Evolutionary conservation across 192 early-diverging fungal genomes (phyloP).

Genomic region (Podila minutissima): DNA sequence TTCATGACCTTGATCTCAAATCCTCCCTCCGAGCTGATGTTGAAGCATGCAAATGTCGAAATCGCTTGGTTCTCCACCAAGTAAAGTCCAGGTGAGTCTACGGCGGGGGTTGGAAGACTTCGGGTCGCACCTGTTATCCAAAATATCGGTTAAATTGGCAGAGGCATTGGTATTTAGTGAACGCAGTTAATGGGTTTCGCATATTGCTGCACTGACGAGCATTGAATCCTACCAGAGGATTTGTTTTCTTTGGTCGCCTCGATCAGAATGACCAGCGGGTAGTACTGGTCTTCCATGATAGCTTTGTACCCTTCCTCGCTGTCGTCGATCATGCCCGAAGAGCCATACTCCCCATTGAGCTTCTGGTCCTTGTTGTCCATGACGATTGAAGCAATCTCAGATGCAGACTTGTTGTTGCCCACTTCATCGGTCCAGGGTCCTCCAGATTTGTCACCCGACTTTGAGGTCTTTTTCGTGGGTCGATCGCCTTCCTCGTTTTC

Average conservation of each 20-base stretch:
- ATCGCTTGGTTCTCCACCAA: constrained; percentile 45
- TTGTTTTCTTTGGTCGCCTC: constrained; percentile 39
- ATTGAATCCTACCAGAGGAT: constrained; percentile 8
- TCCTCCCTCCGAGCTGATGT: constrained; percentile 46
- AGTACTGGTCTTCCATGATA: constrained; percentile 52
- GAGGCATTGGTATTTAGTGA: neutral
- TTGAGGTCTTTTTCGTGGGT: neutral
- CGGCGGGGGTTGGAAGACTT: constrained; percentile 32
- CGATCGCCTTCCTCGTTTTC: neutral
- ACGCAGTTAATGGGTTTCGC: neutral
- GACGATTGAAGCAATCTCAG: neutral
- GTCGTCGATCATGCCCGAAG: neutral
- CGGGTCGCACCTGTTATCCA: constrained; percentile 8
- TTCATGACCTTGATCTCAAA: constrained; percentile 54
- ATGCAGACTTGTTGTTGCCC: no score
- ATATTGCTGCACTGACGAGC: neutral
- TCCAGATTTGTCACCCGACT: no score
- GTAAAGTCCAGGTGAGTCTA: constrained; percentile 32
- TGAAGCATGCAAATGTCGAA: constrained; percentile 50
- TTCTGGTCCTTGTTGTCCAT: neutral
- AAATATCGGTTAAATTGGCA: neutral
- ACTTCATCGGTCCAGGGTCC: no score
- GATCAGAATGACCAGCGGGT: constrained; percentile 40
- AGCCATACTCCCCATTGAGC: no score
- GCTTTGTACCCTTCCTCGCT: constrained; percentile 24